These are phyloP conservation scores for Panaeolus cyanescens DNA, from an alignment of 768 basidiomycete genomes.

Conservation along the genomic window DNA sequence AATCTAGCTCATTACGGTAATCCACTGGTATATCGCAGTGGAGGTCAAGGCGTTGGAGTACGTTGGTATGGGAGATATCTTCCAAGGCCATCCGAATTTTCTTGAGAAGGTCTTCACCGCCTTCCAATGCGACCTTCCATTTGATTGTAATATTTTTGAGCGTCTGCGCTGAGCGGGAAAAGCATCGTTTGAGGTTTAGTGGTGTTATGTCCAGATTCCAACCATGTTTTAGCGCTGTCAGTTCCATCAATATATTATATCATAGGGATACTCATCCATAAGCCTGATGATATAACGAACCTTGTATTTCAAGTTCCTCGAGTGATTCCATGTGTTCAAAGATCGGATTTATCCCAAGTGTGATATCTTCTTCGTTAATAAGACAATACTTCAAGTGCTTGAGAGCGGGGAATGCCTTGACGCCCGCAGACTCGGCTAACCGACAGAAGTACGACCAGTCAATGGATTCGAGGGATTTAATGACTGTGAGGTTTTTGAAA, in stretches of 20 bases:
- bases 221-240: neutral
- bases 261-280: neutral
- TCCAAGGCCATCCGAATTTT: neutral
- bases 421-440: neutral
- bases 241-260: neutral
- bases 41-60: too few species aligned
- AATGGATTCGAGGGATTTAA: neutral
- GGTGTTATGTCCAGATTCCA: neutral
- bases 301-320: neutral
- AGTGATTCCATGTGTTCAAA: neutral
- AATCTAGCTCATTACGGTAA: too few species aligned
- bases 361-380: neutral
- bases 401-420: neutral
- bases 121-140: neutral
- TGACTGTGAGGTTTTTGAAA: neutral
- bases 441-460: neutral
- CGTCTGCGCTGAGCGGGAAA: neutral
- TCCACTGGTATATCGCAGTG: too few species aligned
- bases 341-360: neutral
- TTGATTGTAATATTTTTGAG: neutral
- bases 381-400: neutral
- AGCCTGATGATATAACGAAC: neutral
- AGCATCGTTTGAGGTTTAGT: neutral
- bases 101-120: neutral
- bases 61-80: too few species aligned